phyloP scores from a whole-genome alignment of 1,284 basidiomycete genomes.

The Ceratobasidium sp. region DNA sequence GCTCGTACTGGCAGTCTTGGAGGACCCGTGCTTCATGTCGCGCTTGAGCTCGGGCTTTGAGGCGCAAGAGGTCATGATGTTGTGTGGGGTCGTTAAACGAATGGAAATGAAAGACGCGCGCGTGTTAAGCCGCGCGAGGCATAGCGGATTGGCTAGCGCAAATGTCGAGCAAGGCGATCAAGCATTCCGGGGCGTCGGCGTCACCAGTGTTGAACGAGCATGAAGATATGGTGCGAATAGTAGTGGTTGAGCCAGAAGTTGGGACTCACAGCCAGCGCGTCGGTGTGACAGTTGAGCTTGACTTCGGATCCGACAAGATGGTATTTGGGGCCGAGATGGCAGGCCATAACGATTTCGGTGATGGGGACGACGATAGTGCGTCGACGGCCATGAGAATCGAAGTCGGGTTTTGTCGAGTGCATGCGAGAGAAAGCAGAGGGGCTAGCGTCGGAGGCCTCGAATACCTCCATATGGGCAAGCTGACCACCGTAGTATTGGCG shows the following conservation, averaged over 20 bases:
- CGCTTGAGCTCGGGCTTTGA: too few species aligned
- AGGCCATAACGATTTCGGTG: conserved; percentile 5
- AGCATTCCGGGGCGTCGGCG: not conserved
- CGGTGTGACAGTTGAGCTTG: not conserved
- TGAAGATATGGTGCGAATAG: conserved; percentile 6
- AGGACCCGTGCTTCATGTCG: too few species aligned
- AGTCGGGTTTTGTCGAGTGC: not conserved
- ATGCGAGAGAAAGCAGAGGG: not conserved
- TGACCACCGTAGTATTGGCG: not conserved
- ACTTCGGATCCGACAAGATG: not conserved
- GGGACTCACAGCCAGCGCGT: not conserved
- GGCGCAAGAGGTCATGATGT: too few species aligned
- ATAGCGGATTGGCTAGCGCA: too few species aligned
- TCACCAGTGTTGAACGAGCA: conserved; percentile 22
- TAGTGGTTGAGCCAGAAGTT: conserved; percentile 22
- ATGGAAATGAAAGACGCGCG: too few species aligned
- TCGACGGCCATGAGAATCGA: not conserved
- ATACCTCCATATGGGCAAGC: conserved; percentile 9
- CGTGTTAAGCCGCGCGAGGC: too few species aligned
- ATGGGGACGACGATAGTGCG: conserved; percentile 18
- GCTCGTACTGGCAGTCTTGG: too few species aligned
- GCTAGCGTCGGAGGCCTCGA: not conserved
- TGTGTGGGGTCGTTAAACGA: too few species aligned
- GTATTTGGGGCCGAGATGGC: conserved; percentile 29
- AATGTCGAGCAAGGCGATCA: not conserved